Evolutionary conservation across 176 grass and related monocot species (phyloP).

Genomic region (Oryza glaberrima): DNA sequence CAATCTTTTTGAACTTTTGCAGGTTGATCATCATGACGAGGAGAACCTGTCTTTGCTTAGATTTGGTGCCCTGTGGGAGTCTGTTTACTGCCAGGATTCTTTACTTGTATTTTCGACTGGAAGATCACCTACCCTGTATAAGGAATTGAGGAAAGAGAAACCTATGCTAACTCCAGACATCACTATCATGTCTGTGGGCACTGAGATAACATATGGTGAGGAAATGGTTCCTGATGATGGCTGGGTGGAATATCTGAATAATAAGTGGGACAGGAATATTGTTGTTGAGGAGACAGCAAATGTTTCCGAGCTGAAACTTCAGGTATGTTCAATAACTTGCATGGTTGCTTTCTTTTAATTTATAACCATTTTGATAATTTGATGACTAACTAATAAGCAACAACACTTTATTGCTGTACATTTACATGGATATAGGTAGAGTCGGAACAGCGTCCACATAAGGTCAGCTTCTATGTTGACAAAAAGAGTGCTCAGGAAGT

Average conservation of each 20-base stretch:
- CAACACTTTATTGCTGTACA: neutral
- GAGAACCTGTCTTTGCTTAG: slow-evolving; percentile 79
- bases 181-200: slow-evolving; percentile 92
- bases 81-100: slow-evolving; percentile 74
- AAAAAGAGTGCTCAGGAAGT: slow-evolving; percentile 69
- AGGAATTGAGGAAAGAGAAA: slow-evolving; percentile 87
- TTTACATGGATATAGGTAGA: slow-evolving; percentile 53
- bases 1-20: slow-evolving; percentile 36
- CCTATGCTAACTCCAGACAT: slow-evolving; percentile 87
- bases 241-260: slow-evolving; percentile 70
- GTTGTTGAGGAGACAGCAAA: slow-evolving; percentile 68
- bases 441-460: slow-evolving; percentile 43
- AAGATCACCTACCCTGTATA: slow-evolving; percentile 75
- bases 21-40: slow-evolving; percentile 88
- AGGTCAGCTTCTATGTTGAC: slow-evolving; percentile 82
- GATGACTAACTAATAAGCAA: neutral
- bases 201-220: slow-evolving; percentile 88
- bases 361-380: neutral
- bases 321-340: slow-evolving; percentile 47
- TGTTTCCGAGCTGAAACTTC: slow-evolving; percentile 67
- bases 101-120: slow-evolving; percentile 83
- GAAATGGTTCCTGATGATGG: slow-evolving; percentile 83
- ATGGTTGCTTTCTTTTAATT: neutral
- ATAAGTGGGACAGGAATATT: slow-evolving; percentile 81
- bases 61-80: slow-evolving; percentile 83